phyloP scores from a whole-genome alignment of 257 asterid genomes.

The Echium plantagineum region DNA sequence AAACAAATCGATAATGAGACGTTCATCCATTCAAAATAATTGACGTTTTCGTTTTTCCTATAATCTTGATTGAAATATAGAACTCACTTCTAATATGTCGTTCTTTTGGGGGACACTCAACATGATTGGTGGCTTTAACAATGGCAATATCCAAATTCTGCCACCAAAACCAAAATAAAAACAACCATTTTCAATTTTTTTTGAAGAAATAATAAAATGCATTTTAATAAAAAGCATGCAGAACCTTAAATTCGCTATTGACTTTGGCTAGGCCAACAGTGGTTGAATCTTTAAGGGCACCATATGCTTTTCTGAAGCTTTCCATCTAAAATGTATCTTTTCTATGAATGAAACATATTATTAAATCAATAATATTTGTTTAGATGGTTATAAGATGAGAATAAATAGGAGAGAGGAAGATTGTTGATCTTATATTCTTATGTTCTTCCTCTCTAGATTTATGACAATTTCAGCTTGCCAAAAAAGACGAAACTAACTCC shows the following conservation, averaged over 20 bases:
- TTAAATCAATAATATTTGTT: not conserved
- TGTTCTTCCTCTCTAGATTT: not conserved
- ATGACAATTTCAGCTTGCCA: not conserved
- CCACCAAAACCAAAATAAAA: constrained; percentile 3
- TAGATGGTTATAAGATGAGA: constrained; percentile 8
- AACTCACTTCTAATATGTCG: constrained; percentile 79
- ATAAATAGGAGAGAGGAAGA: constrained; percentile 1
- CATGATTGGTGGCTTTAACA: constrained; percentile 85
- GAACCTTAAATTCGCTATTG: constrained; percentile 89
- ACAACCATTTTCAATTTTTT: not conserved
- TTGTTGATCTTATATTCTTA: not conserved
- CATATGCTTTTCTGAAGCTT: constrained; percentile 87
- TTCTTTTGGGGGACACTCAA: constrained; percentile 82
- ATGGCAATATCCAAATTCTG: constrained; percentile 89
- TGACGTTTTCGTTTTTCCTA: too few species aligned
- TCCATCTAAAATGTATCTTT: constrained; percentile 31
- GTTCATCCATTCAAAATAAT: too few species aligned
- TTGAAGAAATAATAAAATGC: not conserved
- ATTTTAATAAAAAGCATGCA: not conserved
- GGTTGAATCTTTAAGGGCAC: constrained; percentile 91
- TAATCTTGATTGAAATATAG: not conserved
- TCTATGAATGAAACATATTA: not conserved
- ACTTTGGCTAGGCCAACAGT: constrained; percentile 93
- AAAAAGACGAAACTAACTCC: not conserved
- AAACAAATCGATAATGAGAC: not conserved